Evolutionary conservation across 306 rosid genomes (phyloP), one percentile per base, ranked within the genome.

Genomic region (Cicer pinnatifidum): DNA sequence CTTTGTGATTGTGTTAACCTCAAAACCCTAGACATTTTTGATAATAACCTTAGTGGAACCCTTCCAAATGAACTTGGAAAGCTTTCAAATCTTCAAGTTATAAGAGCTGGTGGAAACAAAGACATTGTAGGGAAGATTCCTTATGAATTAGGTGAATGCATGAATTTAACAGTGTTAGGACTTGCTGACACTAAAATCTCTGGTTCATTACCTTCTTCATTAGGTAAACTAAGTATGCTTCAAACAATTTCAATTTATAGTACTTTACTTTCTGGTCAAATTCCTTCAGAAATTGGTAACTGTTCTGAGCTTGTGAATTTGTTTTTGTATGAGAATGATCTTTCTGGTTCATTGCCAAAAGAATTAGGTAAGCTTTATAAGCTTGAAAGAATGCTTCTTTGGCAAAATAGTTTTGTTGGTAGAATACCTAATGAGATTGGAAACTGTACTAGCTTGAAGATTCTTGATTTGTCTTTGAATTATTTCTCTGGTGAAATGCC

Each of bases 261-360:
- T 11, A 89, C 97, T 0, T 75, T 86, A 87, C 76, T 92, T 11
- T 86, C 95, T 2, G 98, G 97, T 35, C 87, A 85, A 82, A 86
- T 92, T 80, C 98, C 98, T n/a, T 74, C 82, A 1, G 89, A 87
- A 38, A 80, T 92, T 69, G 96, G 98, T n/a, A 87, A 92, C 79
- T 92, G 98, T 82, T 87, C 95, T 6, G 95, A 85, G 87, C 98
- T 92, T 71, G 86, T 90, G 62, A 78, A 92, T 59, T 57, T 92
- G 82, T 92, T 76, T 81, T 69, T 92, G 48, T 92, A 88, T 48
- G 90, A 89, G 82, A 92, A 92, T 76, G 82, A 84, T 28, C 81
- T 87, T 8, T 87, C 91, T 45, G 95, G 98, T 58, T 81, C 86
- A 13, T 66, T 92, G 3, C 95, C 97, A 39, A 83, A 75, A 19